Evolutionary conservation across 352 stramenopile genomes (phyloP), one percentile per base, ranked within the genome.

Genomic region (Vaucheria bursata): DNA sequence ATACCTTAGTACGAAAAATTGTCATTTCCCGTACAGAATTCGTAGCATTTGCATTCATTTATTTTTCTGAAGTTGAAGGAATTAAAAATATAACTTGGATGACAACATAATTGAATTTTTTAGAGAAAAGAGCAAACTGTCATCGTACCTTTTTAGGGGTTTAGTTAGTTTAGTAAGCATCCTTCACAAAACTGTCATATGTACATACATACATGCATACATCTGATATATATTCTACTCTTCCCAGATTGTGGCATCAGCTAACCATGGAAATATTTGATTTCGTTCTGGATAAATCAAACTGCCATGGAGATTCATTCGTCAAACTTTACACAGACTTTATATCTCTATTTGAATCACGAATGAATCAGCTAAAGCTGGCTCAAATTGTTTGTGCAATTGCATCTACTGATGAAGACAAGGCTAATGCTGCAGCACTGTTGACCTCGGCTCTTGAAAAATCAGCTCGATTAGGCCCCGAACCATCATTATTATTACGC

Each of bases 181-280:
- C n/a, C n/a, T n/a, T n/a, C n/a, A n/a, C n/a, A n/a, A n/a, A n/a
- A n/a, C n/a, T n/a, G n/a, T n/a, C n/a, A n/a, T n/a, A n/a, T n/a
- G n/a, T n/a, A n/a, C n/a, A n/a, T n/a, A n/a, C n/a, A n/a, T n/a
- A n/a, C n/a, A n/a, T 74, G n/a, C 8, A 8, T 8, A 8, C 12
- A 7, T 74, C 68, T 67, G 40, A 7, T 12, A 8, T 7, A 74
- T 25, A 75, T 12, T 35, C 8, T 35, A 73, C 40, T 12, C 29
- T 25, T 3, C n/a, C 12, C 74, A 98, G 96, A 85, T 84, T 98
- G 36, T 99, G 95, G 89, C 95, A 99, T 91, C 93, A 99, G 85
- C 90, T 98, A 31, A 98, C 95, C 1, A 85, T 93, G 72, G 88
- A 90, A 38, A 76, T 98, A 18, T 87, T 97, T 72, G 86, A 89